Base-by-base conservation (phyloP, 2,329 filamentous ascomycete species). In the Macroventuria anomochaeta region DNA sequence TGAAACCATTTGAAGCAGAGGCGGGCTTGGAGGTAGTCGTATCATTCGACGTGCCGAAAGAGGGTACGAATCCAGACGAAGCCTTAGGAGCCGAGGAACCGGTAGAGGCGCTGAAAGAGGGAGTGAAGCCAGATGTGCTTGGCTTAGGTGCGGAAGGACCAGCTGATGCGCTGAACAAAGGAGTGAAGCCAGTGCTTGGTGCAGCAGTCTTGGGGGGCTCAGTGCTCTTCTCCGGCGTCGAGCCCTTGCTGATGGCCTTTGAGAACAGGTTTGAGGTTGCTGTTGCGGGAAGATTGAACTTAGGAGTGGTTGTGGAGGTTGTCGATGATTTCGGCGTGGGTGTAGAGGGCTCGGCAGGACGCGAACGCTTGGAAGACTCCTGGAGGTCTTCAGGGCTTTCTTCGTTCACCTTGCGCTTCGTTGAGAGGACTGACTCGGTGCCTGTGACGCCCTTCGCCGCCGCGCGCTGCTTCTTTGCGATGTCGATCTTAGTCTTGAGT, bases 371-470 rank as follows among this genome's bases (percentile, higher is more conserved):
- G 33, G 59, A 61, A 17, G 58, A 46, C 37, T 67, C 55, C 4
- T 58, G 61, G 6, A 33, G 10, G 13, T 10, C 41, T 26, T 63
- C 62, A 10, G 31, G 46, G 20, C 36, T 55, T 5, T 58, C 59
- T 7, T 67, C 63, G 13, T 46, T 60, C 8, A 55, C 59, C 48
- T 70, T 72, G 32, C 69, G 70, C 53, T 73, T 72, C 2, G 64
- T 70, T n/a, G 69, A 73, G 20, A 73, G 39, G 7, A 55, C 56
- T 3, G 70, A 70, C 44, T 73, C 71, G 23, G 61, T 55, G 7
- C 71, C 70, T 31, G 70, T 72, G 36, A 73, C 50, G 1, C 71
- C 71, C 38, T 67, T 70, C 5, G 57, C 58, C 1, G 54, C 41
- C 12, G 71, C 70, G 4, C 58, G 64, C 36, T 70, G 59, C 57